Percentiles rank a stretch among this genome's conserved stretches.
Conservation (phyloP, 2,329 filamentous ascomycete species). For the Phialocephala sp. region DNA sequence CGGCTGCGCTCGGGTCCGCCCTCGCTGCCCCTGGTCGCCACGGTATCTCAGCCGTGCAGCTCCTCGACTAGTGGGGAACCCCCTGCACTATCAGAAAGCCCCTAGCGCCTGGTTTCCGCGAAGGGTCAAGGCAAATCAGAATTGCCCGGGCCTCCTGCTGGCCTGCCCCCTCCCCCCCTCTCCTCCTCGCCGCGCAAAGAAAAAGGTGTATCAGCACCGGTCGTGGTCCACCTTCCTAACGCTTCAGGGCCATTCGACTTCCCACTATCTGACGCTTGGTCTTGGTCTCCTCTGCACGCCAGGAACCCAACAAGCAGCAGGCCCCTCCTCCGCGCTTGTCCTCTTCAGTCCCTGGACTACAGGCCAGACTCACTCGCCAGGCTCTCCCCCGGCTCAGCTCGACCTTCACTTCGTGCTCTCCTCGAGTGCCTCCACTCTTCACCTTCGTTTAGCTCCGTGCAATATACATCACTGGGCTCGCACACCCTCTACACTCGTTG, state of each 20-base stretch:
- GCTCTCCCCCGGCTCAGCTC: conserved; percentile 7
- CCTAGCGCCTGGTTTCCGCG: conserved; percentile 11
- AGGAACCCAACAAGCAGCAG: conserved; percentile 17
- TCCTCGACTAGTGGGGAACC: not conserved
- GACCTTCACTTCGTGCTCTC: conserved; percentile 26
- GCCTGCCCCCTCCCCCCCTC: too few relatives aligned
- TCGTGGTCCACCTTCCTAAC: not conserved
- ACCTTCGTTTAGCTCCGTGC: conserved; percentile 30
- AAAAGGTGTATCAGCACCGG: conserved; percentile 8
- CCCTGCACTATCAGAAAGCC: conserved; percentile 23
- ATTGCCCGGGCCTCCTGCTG: not conserved
- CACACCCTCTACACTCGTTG: conserved; percentile 32
- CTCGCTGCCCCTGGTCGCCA: conserved; percentile 5
- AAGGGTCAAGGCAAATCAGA: conserved; percentile 24
- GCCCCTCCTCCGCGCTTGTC: conserved; percentile 23
- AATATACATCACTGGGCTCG: conserved; percentile 36
- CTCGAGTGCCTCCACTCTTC: not conserved
- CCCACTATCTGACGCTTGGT: conserved; percentile 9
- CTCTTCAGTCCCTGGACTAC: conserved; percentile 24
- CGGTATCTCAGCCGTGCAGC: conserved; percentile 12
- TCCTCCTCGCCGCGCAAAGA: not conserved
- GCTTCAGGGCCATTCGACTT: not conserved
- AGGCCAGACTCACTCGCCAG: conserved; percentile 22
- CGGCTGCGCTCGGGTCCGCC: not conserved
- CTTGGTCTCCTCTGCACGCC: conserved; percentile 10